Percentiles rank a stretch among this genome's conserved stretches.
Conservation (phyloP, 495 filamentous ascomycete species). For the Umbilicaria muhlenbergii region DNA sequence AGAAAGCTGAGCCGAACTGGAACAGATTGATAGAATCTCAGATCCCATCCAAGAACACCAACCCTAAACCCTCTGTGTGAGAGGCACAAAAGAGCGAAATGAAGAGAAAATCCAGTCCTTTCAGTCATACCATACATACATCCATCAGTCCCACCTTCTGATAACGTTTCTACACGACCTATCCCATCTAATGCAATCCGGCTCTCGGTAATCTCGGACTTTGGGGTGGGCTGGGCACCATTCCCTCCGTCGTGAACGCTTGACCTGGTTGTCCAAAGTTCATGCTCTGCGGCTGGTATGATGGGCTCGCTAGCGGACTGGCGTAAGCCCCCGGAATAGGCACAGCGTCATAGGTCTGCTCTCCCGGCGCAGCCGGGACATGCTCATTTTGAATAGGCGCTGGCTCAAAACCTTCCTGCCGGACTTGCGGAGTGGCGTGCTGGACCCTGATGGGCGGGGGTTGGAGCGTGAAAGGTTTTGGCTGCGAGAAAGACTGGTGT, state of each 20-base stretch:
- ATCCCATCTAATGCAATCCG: conserved; percentile 6
- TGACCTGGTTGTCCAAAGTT: conserved; percentile 14
- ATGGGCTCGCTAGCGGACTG: conserved; percentile 25
- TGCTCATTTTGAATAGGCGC: conserved; percentile 20
- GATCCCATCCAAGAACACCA: background rate
- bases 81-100: background rate
- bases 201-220: conserved; percentile 18
- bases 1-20: conserved; percentile 7
- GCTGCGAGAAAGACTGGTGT: conserved; percentile 20
- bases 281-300: conserved; percentile 11
- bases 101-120: background rate
- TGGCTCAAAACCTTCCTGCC: conserved; percentile 38
- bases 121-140: conserved; percentile 2
- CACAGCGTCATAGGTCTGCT: conserved; percentile 33
- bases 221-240: conserved; percentile 22
- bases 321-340: conserved; percentile 36
- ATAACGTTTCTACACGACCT: too few relatives aligned
- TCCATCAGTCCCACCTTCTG: background rate
- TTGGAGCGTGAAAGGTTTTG: conserved; percentile 68
- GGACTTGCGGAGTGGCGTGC: conserved; percentile 52
- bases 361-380: conserved; percentile 30
- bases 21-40: background rate
- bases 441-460: conserved; percentile 65
- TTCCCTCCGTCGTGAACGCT: conserved; percentile 20
- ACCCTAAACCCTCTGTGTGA: background rate